Percentiles rank a stretch among this genome's conserved stretches.
phyloP scores from a whole-genome alignment of 2,329 filamentous ascomycete species.

The Nemania sp. region DNA sequence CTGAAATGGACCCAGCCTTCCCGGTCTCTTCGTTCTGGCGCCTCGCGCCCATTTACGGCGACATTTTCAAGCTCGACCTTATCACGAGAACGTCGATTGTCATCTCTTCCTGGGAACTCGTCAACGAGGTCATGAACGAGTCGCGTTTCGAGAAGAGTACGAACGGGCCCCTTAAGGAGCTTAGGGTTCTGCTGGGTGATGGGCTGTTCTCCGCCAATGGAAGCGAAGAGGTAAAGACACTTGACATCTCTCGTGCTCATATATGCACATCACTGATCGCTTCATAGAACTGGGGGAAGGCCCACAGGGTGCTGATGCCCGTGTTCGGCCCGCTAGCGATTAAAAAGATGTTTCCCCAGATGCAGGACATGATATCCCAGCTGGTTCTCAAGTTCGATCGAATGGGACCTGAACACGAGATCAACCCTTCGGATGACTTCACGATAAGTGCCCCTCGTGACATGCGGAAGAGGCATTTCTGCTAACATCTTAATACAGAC shows the following conservation, averaged over 20 bases:
- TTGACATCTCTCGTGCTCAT: too few species aligned
- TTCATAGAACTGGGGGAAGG: slow-evolving; percentile 35
- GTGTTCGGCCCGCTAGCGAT: slow-evolving; percentile 34
- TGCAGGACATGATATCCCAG: slow-evolving; percentile 34
- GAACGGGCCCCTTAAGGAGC: slow-evolving; percentile 24
- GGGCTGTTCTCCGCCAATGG: slow-evolving; percentile 32
- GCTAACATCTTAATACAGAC: slow-evolving; percentile 28
- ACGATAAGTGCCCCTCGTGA: slow-evolving; percentile 26
- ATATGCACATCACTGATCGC: slow-evolving; percentile 1
- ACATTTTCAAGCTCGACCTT: slow-evolving; percentile 37
- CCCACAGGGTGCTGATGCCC: slow-evolving; percentile 34
- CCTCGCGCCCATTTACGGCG: slow-evolving; percentile 24
- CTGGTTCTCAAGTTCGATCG: slow-evolving; percentile 33
- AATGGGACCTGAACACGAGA: slow-evolving; percentile 33
- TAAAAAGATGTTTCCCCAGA: slow-evolving; percentile 35
- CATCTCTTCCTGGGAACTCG: slow-evolving; percentile 31
- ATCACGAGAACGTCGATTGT: slow-evolving; percentile 7
- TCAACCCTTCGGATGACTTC: slow-evolving; percentile 32
- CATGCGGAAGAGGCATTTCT: neutral
- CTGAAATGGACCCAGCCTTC: slow-evolving; percentile 32
- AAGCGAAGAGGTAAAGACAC: slow-evolving; percentile 26
- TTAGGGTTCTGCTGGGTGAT: slow-evolving; percentile 34
- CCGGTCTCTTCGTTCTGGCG: slow-evolving; percentile 28
- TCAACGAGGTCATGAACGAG: slow-evolving; percentile 33
- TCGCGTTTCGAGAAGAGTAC: slow-evolving; percentile 32